Evolutionary conservation across 106 monocot species (phyloP).

Genomic region (Dioscorea alata): DNA sequence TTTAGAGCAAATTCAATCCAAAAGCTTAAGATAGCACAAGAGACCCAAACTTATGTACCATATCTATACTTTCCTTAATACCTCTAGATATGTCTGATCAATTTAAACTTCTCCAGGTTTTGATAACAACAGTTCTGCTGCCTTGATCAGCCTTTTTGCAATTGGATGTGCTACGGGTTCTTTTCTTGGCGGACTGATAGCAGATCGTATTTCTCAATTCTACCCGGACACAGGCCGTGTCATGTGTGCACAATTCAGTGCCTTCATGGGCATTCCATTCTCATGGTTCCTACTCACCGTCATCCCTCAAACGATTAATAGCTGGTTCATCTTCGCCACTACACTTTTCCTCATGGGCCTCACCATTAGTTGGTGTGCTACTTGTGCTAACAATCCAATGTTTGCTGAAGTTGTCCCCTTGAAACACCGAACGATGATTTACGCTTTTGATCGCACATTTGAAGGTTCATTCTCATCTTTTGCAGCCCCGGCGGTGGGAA

Average conservation of each 20-base stretch:
- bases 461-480: constrained; percentile 91
- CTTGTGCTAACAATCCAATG: constrained; percentile 93
- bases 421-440: constrained; percentile 93
- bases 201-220: constrained; percentile 47
- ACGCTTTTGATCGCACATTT: constrained; percentile 89
- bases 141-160: constrained; percentile 76
- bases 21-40: too few species aligned
- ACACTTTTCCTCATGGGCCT: constrained; percentile 89
- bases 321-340: constrained; percentile 39
- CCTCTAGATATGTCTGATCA: too few species aligned
- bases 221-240: constrained; percentile 68
- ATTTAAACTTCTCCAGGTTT: constrained; percentile 47
- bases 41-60: background rate
- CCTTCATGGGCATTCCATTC: constrained; percentile 93
- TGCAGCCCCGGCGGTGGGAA: constrained; percentile 86
- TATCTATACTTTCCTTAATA: background rate
- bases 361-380: constrained; percentile 87
- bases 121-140: constrained; percentile 69
- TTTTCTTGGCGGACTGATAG: constrained; percentile 68
- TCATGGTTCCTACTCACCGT: constrained; percentile 61
- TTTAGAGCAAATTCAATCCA: too few species aligned
- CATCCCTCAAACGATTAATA: constrained; percentile 59
- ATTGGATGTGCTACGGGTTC: constrained; percentile 71
- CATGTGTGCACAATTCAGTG: constrained; percentile 96
- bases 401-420: constrained; percentile 88